phyloP scores from a whole-genome alignment of 75 land plant species.

The Sequoiadendron giganteum region DNA sequence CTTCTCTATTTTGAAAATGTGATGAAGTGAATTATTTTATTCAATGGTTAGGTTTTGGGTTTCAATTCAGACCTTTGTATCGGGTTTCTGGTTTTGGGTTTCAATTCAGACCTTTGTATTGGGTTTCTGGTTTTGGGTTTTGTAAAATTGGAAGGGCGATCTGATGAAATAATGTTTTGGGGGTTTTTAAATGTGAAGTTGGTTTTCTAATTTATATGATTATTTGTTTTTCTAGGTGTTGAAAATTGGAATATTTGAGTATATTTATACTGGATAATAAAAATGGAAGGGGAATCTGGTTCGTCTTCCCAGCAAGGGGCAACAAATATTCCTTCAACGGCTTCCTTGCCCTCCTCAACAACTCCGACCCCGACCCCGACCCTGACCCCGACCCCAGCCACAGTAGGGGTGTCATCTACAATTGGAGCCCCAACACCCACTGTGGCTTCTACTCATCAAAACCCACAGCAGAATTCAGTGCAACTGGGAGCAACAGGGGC shows the following conservation, averaged over 20 bases:
- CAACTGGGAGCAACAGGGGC: not conserved
- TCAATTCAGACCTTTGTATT: too few relatives aligned
- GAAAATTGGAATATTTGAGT: not conserved
- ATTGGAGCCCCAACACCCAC: not conserved
- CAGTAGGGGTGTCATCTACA: not conserved
- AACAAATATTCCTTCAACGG: not conserved
- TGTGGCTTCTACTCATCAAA: not conserved
- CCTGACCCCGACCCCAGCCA: not conserved
- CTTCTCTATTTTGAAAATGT: too few relatives aligned
- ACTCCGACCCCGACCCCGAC: not conserved
- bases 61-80: too few relatives aligned
- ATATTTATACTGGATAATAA: not conserved
- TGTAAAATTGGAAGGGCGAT: too few relatives aligned
- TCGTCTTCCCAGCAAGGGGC: conserved; percentile 3
- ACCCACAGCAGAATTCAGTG: not conserved
- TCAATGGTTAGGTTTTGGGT: too few relatives aligned
- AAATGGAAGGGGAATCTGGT: conserved; percentile 9
- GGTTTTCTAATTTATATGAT: not conserved
- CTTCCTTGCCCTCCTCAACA: not conserved
- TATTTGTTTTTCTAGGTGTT: not conserved
- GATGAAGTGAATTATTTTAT: too few relatives aligned
- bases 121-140: too few relatives aligned
- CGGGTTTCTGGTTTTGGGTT: too few relatives aligned
- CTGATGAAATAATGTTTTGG: too few relatives aligned
- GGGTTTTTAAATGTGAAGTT: not conserved